Evolutionary conservation across 257 asterid genomes (phyloP).

Genomic region (Petrea volubilis): DNA sequence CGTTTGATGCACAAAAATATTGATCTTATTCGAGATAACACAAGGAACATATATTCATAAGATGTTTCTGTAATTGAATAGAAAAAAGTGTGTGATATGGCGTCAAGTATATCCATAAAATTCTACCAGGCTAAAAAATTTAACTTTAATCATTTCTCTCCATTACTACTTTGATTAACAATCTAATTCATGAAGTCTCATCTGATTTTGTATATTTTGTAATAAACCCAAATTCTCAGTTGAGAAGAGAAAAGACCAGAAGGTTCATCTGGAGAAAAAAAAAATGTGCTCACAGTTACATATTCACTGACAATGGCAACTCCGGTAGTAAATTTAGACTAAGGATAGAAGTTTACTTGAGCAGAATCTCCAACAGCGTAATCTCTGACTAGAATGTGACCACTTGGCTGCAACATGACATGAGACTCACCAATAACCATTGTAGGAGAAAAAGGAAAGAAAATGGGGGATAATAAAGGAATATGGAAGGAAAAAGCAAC

Average conservation of each 20-base stretch:
- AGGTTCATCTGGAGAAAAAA: slow-evolving; percentile 10
- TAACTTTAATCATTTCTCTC: not conserved
- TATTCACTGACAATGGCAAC: not conserved
- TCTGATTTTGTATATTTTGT: too few relatives aligned
- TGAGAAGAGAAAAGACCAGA: not conserved
- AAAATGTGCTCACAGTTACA: not conserved
- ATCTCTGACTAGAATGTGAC: slow-evolving; percentile 74
- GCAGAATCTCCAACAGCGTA: slow-evolving; percentile 81
- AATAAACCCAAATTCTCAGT: not conserved
- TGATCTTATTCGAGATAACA: not conserved
- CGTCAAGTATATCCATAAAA: not conserved
- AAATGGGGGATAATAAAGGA: not conserved
- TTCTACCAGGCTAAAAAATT: not conserved
- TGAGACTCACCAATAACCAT: slow-evolving; percentile 22
- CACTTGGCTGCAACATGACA: slow-evolving; percentile 63
- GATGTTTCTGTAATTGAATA: not conserved
- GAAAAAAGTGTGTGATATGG: not conserved
- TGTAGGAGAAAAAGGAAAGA: not conserved
- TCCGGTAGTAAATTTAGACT: not conserved
- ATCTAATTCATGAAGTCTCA: too few relatives aligned
- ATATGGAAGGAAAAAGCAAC: slow-evolving; percentile 16
- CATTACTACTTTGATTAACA: not conserved
- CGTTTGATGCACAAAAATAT: slow-evolving; percentile 1
- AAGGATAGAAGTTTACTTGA: slow-evolving; percentile 50
- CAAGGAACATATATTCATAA: not conserved